Conservation (phyloP, 148 eudicot genomes). For the Mesembryanthemum crystallinum region DNA sequence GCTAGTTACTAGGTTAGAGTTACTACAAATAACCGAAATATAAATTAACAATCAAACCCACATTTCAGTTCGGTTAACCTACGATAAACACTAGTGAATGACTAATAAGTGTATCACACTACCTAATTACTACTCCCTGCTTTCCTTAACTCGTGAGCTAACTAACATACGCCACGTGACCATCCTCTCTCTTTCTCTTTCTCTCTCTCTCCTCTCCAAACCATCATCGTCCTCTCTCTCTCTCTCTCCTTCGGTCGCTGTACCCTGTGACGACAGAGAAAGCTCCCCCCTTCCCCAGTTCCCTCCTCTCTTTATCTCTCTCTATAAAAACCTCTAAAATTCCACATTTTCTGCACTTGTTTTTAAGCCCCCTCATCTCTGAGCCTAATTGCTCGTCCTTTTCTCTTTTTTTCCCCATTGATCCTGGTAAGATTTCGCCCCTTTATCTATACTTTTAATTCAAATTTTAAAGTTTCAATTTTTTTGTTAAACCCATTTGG, state of each 20-base stretch:
- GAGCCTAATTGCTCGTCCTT: too few species aligned
- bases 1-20: too few species aligned
- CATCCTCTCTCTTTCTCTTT: constrained; percentile 4
- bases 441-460: neutral
- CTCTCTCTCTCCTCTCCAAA: neutral
- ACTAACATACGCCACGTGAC: constrained; percentile 31
- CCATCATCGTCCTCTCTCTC: neutral
- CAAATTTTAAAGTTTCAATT: neutral
- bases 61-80: too few species aligned
- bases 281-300: neutral
- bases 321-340: constrained; percentile 19
- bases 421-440: constrained; percentile 14
- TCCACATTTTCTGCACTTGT: constrained; percentile 11
- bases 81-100: too few species aligned
- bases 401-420: neutral
- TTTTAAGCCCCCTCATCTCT: neutral
- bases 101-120: too few species aligned
- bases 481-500: neutral
- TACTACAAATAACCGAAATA: too few species aligned
- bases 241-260: neutral
- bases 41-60: too few species aligned
- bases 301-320: neutral
- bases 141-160: constrained; percentile 22
- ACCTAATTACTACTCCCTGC: neutral
- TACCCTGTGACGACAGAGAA: neutral